Conservation (phyloP, 1,284 basidiomycete genomes). For the Anthracocystis setariae region DNA sequence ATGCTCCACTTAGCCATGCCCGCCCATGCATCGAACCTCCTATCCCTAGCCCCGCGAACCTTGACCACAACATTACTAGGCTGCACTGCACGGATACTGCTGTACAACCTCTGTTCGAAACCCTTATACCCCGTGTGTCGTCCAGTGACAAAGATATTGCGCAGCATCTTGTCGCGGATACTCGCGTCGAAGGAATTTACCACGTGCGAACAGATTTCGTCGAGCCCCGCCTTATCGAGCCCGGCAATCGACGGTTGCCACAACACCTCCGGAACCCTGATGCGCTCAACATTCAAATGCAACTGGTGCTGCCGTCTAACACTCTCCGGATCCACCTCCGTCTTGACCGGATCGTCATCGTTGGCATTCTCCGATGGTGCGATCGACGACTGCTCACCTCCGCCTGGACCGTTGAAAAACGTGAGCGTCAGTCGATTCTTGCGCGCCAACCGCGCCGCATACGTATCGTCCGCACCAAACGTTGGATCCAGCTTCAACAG, state of each 20-base stretch:
- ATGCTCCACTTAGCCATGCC: conserved; percentile 88
- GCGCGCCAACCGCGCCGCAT: conserved; percentile 79
- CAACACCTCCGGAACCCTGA: conserved; percentile 90
- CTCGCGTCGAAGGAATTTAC: conserved; percentile 81
- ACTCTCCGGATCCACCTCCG: conserved; percentile 65
- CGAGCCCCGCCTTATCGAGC: conserved; percentile 90
- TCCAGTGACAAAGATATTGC: conserved; percentile 94
- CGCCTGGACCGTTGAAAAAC: conserved; percentile 73
- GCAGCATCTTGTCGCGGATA: conserved; percentile 73
- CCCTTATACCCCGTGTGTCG: conserved; percentile 80
- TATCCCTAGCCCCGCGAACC: conserved; percentile 73
- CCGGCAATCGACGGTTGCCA: conserved; percentile 94
- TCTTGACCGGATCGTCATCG: conserved; percentile 71
- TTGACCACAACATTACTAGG: conserved; percentile 46
- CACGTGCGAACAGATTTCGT: conserved; percentile 87
- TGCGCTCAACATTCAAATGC: conserved; percentile 92
- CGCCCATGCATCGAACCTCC: conserved; percentile 83
- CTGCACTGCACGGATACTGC: conserved; percentile 61
- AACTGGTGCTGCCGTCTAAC: conserved; percentile 78
- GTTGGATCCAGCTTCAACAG: conserved; percentile 83
- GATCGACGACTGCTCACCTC: conserved; percentile 34
- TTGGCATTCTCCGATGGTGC: conserved; percentile 5
- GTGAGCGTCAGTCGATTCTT: conserved; percentile 85
- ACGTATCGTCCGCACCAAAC: conserved; percentile 84
- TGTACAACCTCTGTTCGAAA: conserved; percentile 78